These are phyloP conservation scores for Chlamydomonas incerta DNA, from an alignment of 139 green algal species.

Conservation along the genomic window DNA sequence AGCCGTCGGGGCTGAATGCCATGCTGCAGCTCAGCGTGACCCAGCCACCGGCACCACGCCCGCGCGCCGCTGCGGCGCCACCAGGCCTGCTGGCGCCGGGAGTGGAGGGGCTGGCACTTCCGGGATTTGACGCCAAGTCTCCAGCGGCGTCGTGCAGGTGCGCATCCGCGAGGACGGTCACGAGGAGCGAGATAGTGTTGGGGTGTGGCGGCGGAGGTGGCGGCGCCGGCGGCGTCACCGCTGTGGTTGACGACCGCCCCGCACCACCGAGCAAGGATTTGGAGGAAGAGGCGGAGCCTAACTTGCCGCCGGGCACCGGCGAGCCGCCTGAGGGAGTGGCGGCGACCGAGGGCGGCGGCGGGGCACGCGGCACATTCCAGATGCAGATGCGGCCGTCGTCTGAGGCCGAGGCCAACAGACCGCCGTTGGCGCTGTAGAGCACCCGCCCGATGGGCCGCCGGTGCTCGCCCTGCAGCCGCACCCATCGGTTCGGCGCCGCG, in stretches of 20 bases:
- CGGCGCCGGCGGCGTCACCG: too few relatives aligned
- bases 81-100: neutral
- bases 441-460: slow-evolving; percentile 12
- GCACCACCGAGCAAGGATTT: too few relatives aligned
- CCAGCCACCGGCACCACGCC: slow-evolving; percentile 6
- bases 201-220: neutral
- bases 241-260: too few relatives aligned
- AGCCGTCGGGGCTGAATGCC: neutral
- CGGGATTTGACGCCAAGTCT: neutral
- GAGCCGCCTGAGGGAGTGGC: too few relatives aligned
- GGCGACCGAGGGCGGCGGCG: too few relatives aligned
- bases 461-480: slow-evolving; percentile 12
- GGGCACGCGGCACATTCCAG: neutral
- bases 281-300: too few relatives aligned
- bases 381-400: slow-evolving; percentile 34
- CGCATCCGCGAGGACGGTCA: neutral
- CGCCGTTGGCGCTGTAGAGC: neutral
- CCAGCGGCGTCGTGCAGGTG: neutral
- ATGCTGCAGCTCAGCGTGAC: slow-evolving; percentile 14
- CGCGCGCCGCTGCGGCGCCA: neutral
- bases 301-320: too few relatives aligned
- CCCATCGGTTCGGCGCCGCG: neutral
- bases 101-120: neutral
- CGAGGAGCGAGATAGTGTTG: neutral
- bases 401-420: neutral